A percentile compares a stretch with the other conserved stretches of the same genome.
These are phyloP conservation scores for Micractinium sp. DNA, from an alignment of 139 green algal species.

Conservation along the genomic window DNA sequence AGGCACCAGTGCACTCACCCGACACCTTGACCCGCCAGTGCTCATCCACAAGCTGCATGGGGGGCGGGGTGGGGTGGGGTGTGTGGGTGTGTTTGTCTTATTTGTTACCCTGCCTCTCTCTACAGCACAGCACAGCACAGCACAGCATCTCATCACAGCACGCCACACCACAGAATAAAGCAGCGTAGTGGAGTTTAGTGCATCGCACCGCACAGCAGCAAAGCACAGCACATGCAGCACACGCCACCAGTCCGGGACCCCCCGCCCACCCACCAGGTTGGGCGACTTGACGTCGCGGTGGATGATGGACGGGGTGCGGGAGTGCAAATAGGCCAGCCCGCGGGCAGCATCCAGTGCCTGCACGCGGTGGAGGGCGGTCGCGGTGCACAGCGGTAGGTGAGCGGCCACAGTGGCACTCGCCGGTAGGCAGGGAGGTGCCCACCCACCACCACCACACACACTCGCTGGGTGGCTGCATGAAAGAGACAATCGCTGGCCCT, in stretches of 20 bases:
- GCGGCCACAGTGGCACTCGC: too few species aligned
- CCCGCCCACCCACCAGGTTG: not conserved
- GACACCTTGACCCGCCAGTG: constrained; percentile 59
- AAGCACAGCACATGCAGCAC: not conserved
- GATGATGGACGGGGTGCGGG: constrained; percentile 51
- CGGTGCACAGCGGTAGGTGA: too few species aligned
- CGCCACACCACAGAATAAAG: too few species aligned
- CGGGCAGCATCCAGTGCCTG: constrained; percentile 57
- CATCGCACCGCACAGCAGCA: too few species aligned
- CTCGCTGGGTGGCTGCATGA: too few species aligned
- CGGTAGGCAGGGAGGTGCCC: too few species aligned
- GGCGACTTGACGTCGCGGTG: constrained; percentile 50
- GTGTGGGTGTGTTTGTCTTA: not conserved
- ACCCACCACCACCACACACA: too few species aligned
- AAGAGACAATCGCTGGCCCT: too few species aligned
- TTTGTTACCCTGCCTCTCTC: not conserved
- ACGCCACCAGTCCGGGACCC: too few species aligned
- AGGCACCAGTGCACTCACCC: not conserved
- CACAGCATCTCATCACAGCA: not conserved
- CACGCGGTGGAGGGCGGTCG: not conserved
- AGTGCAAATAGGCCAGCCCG: constrained; percentile 62
- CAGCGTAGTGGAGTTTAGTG: too few species aligned
- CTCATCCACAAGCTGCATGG: constrained; percentile 50
- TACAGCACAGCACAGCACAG: not conserved
- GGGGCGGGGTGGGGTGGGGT: too few species aligned